These are phyloP conservation scores for Ogataea zsoltii DNA, from an alignment of 805 yeast species.

Conservation along the genomic window DNA sequence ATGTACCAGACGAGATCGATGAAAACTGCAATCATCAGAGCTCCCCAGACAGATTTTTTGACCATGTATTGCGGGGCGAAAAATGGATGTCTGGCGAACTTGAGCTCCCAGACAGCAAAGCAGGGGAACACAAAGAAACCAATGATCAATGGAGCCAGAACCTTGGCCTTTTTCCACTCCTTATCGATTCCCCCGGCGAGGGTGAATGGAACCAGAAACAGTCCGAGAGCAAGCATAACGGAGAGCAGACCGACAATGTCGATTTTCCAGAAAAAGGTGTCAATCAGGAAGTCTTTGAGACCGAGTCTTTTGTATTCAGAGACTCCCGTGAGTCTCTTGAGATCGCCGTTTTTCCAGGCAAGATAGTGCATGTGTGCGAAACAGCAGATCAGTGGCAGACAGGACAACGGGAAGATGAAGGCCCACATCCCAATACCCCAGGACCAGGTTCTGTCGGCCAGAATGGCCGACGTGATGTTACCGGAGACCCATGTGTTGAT, in stretches of 20 bases:
- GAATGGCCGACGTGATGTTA: conserved; percentile 46
- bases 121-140: conserved; percentile 63
- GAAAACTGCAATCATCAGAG: conserved; percentile 58
- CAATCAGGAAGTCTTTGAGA: conserved; percentile 32
- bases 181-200: conserved; percentile 63
- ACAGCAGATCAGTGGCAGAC: conserved; percentile 59
- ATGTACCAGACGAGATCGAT: conserved; percentile 64
- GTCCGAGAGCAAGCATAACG: conserved; percentile 57
- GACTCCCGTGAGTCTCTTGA: conserved; percentile 39
- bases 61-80: conserved; percentile 57
- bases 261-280: conserved; percentile 57
- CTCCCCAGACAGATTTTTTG: conserved; percentile 75
- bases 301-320: conserved; percentile 36
- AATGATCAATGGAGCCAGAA: conserved; percentile 69
- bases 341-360: conserved; percentile 56
- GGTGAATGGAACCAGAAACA: conserved; percentile 71
- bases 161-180: conserved; percentile 60
- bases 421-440: conserved; percentile 87
- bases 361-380: conserved; percentile 54
- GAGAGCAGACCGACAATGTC: conserved; percentile 65
- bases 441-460: conserved; percentile 47
- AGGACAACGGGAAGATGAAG: conserved; percentile 64
- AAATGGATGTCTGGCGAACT: conserved; percentile 60
- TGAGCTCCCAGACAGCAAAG: conserved; percentile 60
- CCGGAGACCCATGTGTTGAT: conserved; percentile 81